Base-by-base conservation (phyloP, 1,139 yeast species). In the Yamadazyma membranifaciens region DNA sequence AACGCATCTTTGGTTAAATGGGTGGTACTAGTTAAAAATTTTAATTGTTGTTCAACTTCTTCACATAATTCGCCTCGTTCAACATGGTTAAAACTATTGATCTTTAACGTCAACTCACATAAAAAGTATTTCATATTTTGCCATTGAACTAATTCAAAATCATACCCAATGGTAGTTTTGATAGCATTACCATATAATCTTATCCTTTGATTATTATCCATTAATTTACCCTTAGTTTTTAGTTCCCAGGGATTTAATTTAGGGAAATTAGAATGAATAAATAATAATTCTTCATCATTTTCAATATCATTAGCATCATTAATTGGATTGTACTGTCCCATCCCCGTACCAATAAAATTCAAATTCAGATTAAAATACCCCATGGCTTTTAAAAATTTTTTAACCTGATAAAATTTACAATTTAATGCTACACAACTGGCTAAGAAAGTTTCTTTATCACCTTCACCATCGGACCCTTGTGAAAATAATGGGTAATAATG, bases 391-490 rank as follows among this genome's bases (percentile, higher is more conserved):
- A 78, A 57, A 46, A 77, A 78, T 45, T 65, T 71, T 36, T 78
- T 75, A n/a, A 86, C 88, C 59, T 84, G 91, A 55, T 87, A 85
- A 48, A 68, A 83, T 1, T 78, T 69, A 38, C 80, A 75, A 7
- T 67, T 64, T 41, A 83, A 62, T 2, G 84, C 87, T 34, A 75
- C 75, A 0, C 94, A 83, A 0, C 92, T 91, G 0, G 95, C 91
- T 40, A 86, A 66, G 55, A 86, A 88, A 0, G 96, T 87, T 57
- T 88, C 96, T 58, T 87, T 88, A 59, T 88, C 96, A 46, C 96
- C 96, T 64, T 87, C 95, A 33, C 96, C 96, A 43, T 82, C 85
- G 0, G 87, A 80, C 11, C 91, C 91, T 62, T 87, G 95, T 1
- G 92, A 82, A 41, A 88, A 76, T 36, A 88, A 71, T n/a, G 94